phyloP scores from a whole-genome alignment of 2,329 filamentous ascomycete species.

The Pyricularia pennisetigena region DNA sequence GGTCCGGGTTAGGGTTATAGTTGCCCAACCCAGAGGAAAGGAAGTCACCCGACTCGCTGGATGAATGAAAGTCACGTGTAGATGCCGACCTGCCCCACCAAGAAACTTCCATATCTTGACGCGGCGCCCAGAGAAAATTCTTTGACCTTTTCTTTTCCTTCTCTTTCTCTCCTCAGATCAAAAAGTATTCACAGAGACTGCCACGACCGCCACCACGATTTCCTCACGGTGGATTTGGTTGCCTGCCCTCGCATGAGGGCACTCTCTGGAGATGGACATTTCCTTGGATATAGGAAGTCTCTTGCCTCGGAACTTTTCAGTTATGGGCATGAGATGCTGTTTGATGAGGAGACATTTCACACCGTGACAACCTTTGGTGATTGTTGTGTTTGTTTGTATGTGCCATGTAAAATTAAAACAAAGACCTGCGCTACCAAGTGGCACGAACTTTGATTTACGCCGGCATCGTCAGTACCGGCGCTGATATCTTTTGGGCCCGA shows the following conservation, averaged over 20 bases:
- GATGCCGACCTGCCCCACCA: not conserved
- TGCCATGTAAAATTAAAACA: not conserved
- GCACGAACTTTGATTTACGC: not conserved
- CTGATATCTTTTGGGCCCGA: too few relatives aligned
- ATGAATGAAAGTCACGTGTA: not conserved
- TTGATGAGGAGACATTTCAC: conserved; percentile 45
- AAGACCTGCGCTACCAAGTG: not conserved
- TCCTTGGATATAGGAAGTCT: conserved; percentile 55
- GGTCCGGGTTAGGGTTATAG: not conserved
- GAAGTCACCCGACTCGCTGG: not conserved
- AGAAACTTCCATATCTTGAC: not conserved
- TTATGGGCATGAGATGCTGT: conserved; percentile 47
- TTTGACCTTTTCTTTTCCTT: conserved; percentile 14
- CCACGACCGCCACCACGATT: conserved; percentile 52
- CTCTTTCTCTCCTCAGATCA: conserved; percentile 43
- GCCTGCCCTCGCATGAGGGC: conserved; percentile 23
- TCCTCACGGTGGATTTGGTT: conserved; percentile 49
- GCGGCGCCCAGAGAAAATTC: not conserved
- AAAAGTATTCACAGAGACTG: conserved; percentile 51
- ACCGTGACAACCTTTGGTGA: not conserved
- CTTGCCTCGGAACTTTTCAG: conserved; percentile 27
- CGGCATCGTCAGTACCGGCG: too few relatives aligned
- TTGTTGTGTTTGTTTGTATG: not conserved
- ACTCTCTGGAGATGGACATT: conserved; percentile 43
- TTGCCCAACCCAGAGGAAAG: too few relatives aligned